These are phyloP conservation scores for Candida ipomoeae DNA, from an alignment of 805 yeast genomes.

Conservation along the genomic window DNA sequence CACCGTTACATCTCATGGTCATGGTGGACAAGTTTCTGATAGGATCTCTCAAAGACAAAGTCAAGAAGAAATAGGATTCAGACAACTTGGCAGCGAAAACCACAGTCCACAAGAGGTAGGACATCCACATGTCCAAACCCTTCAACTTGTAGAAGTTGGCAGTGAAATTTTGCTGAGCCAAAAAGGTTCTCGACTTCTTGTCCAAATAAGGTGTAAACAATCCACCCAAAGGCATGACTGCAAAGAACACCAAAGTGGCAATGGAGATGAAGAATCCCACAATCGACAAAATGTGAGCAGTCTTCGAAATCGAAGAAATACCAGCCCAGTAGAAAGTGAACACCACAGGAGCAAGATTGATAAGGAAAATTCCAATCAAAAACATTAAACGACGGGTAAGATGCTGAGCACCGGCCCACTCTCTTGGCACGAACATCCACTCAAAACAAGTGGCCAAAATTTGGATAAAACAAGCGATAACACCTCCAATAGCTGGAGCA, in stretches of 20 bases:
- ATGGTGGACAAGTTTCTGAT: slow-evolving; percentile 81
- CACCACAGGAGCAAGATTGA: slow-evolving; percentile 82
- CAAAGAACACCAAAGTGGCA: slow-evolving; percentile 77
- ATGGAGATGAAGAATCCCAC: slow-evolving; percentile 88
- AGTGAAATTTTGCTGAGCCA: slow-evolving; percentile 93
- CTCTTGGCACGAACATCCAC: slow-evolving; percentile 95
- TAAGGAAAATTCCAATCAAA: slow-evolving; percentile 56
- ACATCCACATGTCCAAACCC: slow-evolving; percentile 95
- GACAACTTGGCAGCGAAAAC: slow-evolving; percentile 85
- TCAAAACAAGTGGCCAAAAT: slow-evolving; percentile 84
- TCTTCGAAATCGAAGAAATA: slow-evolving; percentile 56
- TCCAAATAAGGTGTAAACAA: slow-evolving; percentile 89
- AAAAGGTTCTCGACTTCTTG: slow-evolving; percentile 79
- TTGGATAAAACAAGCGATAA: slow-evolving; percentile 77
- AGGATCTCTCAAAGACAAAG: slow-evolving; percentile 80
- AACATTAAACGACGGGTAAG: slow-evolving; percentile 82
- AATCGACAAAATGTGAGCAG: slow-evolving; percentile 75
- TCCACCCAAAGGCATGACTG: slow-evolving; percentile 96
- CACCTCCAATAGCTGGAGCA: slow-evolving; percentile 87
- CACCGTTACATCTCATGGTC: slow-evolving; percentile 94
- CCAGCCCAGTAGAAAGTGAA: slow-evolving; percentile 83
- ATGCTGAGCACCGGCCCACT: slow-evolving; percentile 99
- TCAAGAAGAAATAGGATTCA: slow-evolving; percentile 76
- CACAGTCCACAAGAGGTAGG: slow-evolving; percentile 83
- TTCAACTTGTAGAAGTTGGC: slow-evolving; percentile 77